A percentile compares a stretch with the other conserved stretches of the same genome.
Conservation (phyloP, 352 stramenopile species). For the Peronospora destructor region DNA sequence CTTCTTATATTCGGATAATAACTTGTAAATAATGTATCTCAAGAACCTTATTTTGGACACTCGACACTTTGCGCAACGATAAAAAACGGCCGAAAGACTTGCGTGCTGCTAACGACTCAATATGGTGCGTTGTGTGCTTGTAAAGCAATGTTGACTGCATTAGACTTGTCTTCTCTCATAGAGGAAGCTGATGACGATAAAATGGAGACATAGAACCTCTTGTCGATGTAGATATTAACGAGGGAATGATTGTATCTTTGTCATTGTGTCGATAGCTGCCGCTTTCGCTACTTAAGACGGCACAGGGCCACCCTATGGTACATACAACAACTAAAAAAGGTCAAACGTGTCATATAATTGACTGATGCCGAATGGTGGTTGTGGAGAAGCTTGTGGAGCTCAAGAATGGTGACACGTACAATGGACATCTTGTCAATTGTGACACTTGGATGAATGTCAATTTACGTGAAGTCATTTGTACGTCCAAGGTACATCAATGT, state of each 20-base stretch:
- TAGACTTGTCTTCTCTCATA: background rate
- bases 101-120: slow-evolving; percentile 6
- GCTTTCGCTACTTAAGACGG: slow-evolving; percentile 93
- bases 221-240: slow-evolving; percentile 8
- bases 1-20: background rate
- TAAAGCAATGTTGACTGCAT: background rate
- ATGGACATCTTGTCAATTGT: slow-evolving; percentile 94
- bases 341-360: too few species aligned
- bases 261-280: slow-evolving; percentile 69
- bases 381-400: slow-evolving; percentile 93
- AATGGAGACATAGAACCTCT: background rate
- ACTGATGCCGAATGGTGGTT: slow-evolving; percentile 1
- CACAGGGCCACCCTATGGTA: slow-evolving; percentile 91
- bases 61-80: slow-evolving; percentile 8
- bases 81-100: slow-evolving; percentile 5
- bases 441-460: slow-evolving; percentile 99
- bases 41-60: slow-evolving; percentile 17
- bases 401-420: slow-evolving; percentile 99
- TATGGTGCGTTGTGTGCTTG: slow-evolving; percentile 18
- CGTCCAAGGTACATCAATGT: slow-evolving; percentile 74
- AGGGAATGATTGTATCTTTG: slow-evolving; percentile 17
- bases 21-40: slow-evolving; percentile 2
- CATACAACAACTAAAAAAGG: background rate
- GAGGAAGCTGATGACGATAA: background rate
- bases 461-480: slow-evolving; percentile 97